These are phyloP conservation scores for Cyclotella choctawhatcheeana DNA, from an alignment of 108 stramenopile species.

Conservation along the genomic window DNA sequence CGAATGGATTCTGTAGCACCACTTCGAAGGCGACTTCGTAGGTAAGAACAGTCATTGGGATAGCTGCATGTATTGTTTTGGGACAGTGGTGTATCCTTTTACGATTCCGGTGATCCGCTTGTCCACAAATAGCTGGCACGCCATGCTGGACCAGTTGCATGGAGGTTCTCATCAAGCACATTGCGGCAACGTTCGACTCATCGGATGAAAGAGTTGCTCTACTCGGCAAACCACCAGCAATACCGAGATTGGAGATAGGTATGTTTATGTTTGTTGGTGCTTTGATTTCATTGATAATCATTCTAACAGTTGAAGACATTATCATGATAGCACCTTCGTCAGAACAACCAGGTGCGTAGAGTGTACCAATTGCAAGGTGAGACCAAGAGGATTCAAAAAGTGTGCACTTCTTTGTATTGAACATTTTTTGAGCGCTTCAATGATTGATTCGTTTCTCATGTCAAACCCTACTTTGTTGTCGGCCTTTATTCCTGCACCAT, in stretches of 20 bases:
- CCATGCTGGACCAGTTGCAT: not conserved
- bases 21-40: not conserved
- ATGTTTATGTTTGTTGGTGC: not conserved
- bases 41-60: not conserved
- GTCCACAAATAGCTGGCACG: not conserved
- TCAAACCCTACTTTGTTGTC: not conserved
- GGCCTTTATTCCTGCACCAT: not conserved
- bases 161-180: not conserved
- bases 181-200: not conserved
- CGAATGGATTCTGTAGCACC: not conserved
- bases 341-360: not conserved
- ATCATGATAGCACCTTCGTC: conserved; percentile 3
- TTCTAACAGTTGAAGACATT: not conserved
- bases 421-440: too few species aligned
- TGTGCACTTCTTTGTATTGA: conserved; percentile 2
- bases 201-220: not conserved
- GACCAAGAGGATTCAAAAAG: not conserved
- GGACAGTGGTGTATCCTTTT: not conserved
- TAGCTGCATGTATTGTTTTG: not conserved
- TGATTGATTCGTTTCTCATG: not conserved
- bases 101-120: not conserved
- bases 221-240: conserved; percentile 2
- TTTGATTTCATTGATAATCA: conserved; percentile 4
- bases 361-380: not conserved
- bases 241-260: not conserved